A percentile compares a stretch with the other conserved stretches of the same genome.
These are phyloP conservation scores for Chaetomidium leptoderma DNA, from an alignment of 495 filamentous ascomycete genomes.

Conservation along the genomic window DNA sequence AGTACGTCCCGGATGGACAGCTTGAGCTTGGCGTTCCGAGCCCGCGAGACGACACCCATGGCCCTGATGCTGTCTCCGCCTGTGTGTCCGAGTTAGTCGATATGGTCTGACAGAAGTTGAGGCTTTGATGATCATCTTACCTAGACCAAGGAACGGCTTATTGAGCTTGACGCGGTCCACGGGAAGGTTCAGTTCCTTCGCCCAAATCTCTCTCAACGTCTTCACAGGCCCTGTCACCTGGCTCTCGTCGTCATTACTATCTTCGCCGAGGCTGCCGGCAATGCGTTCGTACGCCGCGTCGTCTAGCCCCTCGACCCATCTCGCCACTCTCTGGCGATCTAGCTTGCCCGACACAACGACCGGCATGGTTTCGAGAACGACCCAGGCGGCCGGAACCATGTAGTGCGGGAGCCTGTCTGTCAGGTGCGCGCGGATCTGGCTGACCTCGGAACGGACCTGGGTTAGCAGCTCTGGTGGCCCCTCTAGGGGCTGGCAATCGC, in stretches of 20 bases:
- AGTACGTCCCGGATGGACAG: constrained; percentile 27
- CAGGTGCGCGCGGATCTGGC: constrained; percentile 12
- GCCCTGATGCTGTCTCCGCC: constrained; percentile 28
- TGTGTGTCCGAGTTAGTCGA: constrained; percentile 2
- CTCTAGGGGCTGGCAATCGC: constrained; percentile 5
- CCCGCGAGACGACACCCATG: constrained; percentile 27
- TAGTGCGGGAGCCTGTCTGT: constrained; percentile 34
- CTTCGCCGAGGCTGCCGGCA: constrained; percentile 14
- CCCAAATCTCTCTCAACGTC: constrained; percentile 20
- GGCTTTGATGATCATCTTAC: constrained; percentile 9
- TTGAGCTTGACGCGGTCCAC: constrained; percentile 19
- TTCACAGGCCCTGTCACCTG: constrained; percentile 8
- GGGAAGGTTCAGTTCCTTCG: constrained; percentile 18
- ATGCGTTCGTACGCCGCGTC: constrained; percentile 18
- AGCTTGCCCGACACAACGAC: constrained; percentile 50
- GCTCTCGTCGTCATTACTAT: constrained; percentile 5
- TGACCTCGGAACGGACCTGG: constrained; percentile 12
- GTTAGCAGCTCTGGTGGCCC: constrained; percentile 16
- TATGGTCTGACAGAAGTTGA: not conserved
- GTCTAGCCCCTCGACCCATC: constrained; percentile 20
- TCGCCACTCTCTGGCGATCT: constrained; percentile 41
- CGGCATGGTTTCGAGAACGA: constrained; percentile 51
- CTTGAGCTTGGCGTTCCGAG: constrained; percentile 19
- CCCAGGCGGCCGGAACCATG: constrained; percentile 56
- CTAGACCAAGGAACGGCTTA: constrained; percentile 22